Evolutionary conservation across 148 eudicot genomes (phyloP), one percentile per base, ranked within the genome.

Genomic region (Chenopodium suecicum): DNA sequence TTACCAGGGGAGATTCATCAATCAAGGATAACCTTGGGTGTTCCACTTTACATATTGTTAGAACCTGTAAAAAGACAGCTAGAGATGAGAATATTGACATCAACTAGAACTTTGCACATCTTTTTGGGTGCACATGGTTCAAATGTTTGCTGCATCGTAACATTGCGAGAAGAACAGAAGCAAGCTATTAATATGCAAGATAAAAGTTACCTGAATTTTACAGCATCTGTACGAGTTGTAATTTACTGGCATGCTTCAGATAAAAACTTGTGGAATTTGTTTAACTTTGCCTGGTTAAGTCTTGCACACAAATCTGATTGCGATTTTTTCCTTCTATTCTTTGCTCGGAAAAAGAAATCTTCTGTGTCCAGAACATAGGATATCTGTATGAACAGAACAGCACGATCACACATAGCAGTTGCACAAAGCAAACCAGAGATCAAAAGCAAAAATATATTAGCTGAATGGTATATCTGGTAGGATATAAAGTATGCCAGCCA

Each of bases 311-410:
- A 25, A 76, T 84, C 84, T 10, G 65, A 81, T 32, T 88, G 80
- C 75, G 66, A 47, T 22, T 56, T 77, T 82, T 83, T 81, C 81
- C 87, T 84, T 78, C 71, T 87, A 41, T 84, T 87, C 80, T 85
- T 89, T 47, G 82, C 31, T 65, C 93, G 94, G 73, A 74, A 87
- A 75, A 90, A 89, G 85, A 81, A 86, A 81, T 95, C 98, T 82
- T 94, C 98, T 6, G 98, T 94, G 77, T 92, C 97, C 25, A 94
- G 83, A 72, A 94, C 98, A 82, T 92, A 94, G 9, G 91, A 90
- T 78, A 94, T 93, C 98, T 94, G 91, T 70, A 81, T 56, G 32
- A 67, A n/a, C 37, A 81, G 10, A 65, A 74, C 31, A 71, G 27
- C 73, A 37, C 6, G 44, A 79, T 84, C 65, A 84, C 52, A 82